Evolutionary conservation across 495 filamentous ascomycete species (phyloP).

Genomic region (Aspergillus nidulans): DNA sequence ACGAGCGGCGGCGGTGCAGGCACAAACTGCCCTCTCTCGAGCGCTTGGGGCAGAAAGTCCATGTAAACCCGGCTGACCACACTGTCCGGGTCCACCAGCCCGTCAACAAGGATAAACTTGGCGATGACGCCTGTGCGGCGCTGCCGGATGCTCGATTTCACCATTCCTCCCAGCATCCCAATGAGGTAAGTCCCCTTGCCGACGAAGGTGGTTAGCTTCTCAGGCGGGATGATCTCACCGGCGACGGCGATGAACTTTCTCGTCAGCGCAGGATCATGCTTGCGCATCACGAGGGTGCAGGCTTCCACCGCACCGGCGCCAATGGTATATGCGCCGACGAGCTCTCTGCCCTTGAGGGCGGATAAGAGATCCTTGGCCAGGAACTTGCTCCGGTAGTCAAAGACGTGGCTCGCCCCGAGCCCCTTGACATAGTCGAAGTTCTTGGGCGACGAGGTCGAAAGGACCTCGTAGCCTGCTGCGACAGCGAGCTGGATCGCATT

Average conservation of each 20-base stretch:
- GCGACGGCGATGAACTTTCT: background rate
- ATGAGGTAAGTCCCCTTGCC: background rate
- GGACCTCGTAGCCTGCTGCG: constrained; percentile 53
- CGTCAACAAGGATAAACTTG: background rate
- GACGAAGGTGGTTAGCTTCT: background rate
- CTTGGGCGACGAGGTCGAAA: constrained; percentile 48
- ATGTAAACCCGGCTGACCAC: background rate
- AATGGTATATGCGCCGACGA: background rate
- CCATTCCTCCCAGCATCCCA: background rate
- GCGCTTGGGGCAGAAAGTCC: background rate
- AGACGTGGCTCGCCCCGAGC: constrained; percentile 50
- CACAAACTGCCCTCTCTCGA: background rate
- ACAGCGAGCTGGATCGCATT: constrained; percentile 58
- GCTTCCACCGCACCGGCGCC: background rate
- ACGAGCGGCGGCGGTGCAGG: background rate
- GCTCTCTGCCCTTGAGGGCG: constrained; percentile 4
- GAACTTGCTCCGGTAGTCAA: constrained; percentile 50
- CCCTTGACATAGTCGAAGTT: constrained; percentile 50
- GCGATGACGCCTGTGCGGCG: background rate
- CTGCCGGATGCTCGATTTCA: background rate
- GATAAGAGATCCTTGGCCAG: constrained; percentile 25
- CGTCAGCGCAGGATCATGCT: background rate
- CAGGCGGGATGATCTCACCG: background rate
- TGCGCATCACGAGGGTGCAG: background rate
- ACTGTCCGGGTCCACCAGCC: background rate